Evolutionary conservation across 2,329 filamentous ascomycete genomes (phyloP).

Genomic region (Colletotrichum liriopes): DNA sequence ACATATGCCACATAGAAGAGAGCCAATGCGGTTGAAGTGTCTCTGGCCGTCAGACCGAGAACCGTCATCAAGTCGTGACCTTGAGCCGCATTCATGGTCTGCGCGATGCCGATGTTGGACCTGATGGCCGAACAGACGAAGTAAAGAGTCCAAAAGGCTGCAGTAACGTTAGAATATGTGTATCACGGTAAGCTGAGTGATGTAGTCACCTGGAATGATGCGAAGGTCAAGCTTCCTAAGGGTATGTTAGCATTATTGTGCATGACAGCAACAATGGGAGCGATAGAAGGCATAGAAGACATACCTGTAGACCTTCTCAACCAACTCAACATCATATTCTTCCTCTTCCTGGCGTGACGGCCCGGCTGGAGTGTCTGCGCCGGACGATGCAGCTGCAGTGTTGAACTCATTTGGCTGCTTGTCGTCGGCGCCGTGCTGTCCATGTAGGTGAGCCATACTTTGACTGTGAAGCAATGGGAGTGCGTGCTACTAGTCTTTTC

Average conservation of each 20-base stretch:
- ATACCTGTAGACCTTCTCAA: constrained; percentile 69
- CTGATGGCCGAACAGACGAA: constrained; percentile 94
- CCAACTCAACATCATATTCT: constrained; percentile 65
- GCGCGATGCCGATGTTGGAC: constrained; percentile 92
- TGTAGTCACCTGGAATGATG: constrained; percentile 69
- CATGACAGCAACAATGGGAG: background rate
- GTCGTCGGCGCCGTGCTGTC: constrained; percentile 51
- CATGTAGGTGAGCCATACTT: constrained; percentile 60
- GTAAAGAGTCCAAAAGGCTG: constrained; percentile 90
- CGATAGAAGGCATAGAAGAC: background rate
- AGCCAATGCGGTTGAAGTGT: constrained; percentile 87
- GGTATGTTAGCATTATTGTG: background rate
- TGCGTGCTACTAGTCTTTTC: constrained; percentile 66
- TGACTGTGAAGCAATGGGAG: constrained; percentile 67
- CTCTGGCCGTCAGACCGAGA: constrained; percentile 78
- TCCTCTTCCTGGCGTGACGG: constrained; percentile 44
- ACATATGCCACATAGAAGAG: constrained; percentile 96
- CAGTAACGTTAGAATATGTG: background rate
- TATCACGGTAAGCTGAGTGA: background rate
- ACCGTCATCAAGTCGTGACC: constrained; percentile 83
- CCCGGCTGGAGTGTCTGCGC: constrained; percentile 17
- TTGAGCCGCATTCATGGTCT: constrained; percentile 86
- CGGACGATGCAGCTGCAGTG: constrained; percentile 26
- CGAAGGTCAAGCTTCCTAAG: constrained; percentile 69
- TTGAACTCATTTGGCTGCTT: constrained; percentile 46